Percentiles rank a stretch among this genome's conserved stretches.
Conservation (phyloP, 1,284 basidiomycete genomes). For the Austropuccinia psidii region DNA sequence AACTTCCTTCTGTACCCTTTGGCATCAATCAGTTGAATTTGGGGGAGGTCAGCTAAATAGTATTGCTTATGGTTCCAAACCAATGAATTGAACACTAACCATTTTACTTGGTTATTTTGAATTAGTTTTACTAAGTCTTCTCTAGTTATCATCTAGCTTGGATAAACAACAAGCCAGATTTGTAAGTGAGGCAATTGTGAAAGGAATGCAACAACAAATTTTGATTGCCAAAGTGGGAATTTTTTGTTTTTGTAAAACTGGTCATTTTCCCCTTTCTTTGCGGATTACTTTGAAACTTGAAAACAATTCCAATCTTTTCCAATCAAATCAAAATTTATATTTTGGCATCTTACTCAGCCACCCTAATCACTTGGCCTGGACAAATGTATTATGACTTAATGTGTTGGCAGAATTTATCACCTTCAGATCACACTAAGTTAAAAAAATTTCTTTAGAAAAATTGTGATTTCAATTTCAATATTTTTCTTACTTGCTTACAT, state of each 20-base stretch:
- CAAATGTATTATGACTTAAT: constrained; percentile 76
- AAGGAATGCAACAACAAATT: background rate
- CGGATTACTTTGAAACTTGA: constrained; percentile 75
- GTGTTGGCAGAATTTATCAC: constrained; percentile 58
- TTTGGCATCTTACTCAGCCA: constrained; percentile 58
- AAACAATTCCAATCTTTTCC: constrained; percentile 74
- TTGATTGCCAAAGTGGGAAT: constrained; percentile 60
- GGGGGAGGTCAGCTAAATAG: background rate
- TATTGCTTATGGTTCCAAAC: constrained; percentile 11
- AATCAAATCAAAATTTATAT: constrained; percentile 56
- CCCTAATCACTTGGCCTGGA: constrained; percentile 85
- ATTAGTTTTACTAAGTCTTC: background rate
- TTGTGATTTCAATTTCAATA: no score
- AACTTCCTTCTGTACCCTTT: background rate
- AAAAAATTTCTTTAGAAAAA: no score
- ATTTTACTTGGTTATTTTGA: background rate
- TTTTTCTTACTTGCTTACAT: no score
- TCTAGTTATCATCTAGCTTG: constrained; percentile 2
- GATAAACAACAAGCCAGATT: constrained; percentile 7
- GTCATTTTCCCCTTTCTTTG: constrained; percentile 81
- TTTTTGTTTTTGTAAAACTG: constrained; percentile 79
- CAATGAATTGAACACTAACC: background rate
- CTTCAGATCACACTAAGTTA: constrained; percentile 87
- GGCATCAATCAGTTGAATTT: background rate
- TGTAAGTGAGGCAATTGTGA: background rate